These are phyloP conservation scores for Rhizoclosmatium globosum DNA, from an alignment of 192 early-diverging fungal genomes.

Conservation along the genomic window DNA sequence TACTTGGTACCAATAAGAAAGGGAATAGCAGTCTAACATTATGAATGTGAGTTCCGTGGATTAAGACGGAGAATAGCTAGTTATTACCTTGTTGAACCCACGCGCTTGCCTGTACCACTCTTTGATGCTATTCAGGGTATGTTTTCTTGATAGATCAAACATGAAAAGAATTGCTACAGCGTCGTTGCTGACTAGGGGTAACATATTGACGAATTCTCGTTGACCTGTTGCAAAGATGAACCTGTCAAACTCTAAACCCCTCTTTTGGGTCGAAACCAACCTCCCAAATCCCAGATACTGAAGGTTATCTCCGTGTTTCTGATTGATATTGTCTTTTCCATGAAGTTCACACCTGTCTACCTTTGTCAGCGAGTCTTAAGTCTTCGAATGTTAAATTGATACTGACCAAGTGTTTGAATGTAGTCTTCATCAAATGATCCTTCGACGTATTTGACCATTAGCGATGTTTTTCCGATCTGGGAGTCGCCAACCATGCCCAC, in stretches of 20 bases:
- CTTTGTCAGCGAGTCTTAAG: conserved; percentile 25
- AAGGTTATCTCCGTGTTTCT: conserved; percentile 93
- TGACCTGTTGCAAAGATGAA: conserved; percentile 68
- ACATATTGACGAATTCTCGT: conserved; percentile 96
- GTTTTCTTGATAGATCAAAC: conserved; percentile 93
- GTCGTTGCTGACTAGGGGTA: conserved; percentile 95
- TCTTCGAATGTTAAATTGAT: neutral
- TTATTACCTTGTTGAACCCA: conserved; percentile 88
- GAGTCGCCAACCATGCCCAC: conserved; percentile 96
- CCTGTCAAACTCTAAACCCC: neutral
- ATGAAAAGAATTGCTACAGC: conserved; percentile 95
- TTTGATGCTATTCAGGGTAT: conserved; percentile 91
- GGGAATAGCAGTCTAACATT: conserved; percentile 82
- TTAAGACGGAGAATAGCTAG: too few relatives aligned
- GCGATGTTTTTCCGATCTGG: conserved; percentile 94
- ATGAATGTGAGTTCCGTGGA: neutral
- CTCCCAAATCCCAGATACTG: conserved; percentile 98
- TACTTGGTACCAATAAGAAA: conserved; percentile 97
- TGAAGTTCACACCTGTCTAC: conserved; percentile 86
- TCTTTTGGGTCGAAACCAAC: conserved; percentile 54
- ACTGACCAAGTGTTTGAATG: conserved; percentile 89
- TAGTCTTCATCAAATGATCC: conserved; percentile 95
- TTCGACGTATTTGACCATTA: conserved; percentile 99
- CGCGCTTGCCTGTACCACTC: conserved; percentile 97
- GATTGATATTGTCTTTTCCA: conserved; percentile 95